Conservation (phyloP, 345 rosid genomes). For the Eucalyptus cloeziana region DNA sequence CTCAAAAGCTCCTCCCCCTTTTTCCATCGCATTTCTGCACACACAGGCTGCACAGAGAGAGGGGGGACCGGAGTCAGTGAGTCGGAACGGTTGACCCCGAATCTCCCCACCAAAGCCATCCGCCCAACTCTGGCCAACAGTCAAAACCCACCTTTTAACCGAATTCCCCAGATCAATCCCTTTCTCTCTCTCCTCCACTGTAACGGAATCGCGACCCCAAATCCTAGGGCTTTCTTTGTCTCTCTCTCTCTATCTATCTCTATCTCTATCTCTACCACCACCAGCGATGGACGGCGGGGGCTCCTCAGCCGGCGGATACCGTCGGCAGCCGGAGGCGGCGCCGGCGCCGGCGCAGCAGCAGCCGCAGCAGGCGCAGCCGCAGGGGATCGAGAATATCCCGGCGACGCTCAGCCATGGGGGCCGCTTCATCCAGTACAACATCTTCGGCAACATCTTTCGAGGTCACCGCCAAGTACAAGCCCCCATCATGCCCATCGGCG, state of each 20-base stretch:
- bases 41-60: no score
- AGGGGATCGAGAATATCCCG: constrained; percentile 70
- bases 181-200: not conserved
- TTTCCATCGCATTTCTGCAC: not conserved
- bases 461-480: constrained; percentile 94
- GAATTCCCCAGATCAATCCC: not conserved
- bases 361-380: constrained; percentile 7
- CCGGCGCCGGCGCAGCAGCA: constrained; percentile 7
- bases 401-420: constrained; percentile 91
- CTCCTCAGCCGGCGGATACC: constrained; percentile 43
- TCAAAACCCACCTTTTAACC: not conserved
- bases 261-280: not conserved
- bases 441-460: constrained; percentile 93
- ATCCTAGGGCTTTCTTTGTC: not conserved
- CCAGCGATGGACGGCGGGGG: constrained; percentile 27
- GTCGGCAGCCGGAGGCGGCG: constrained; percentile 68
- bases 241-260: not conserved
- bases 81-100: not conserved
- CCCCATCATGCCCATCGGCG: constrained; percentile 95
- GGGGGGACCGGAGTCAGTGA: not conserved
- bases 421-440: constrained; percentile 89
- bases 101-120: not conserved
- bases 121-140: not conserved
- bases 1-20: not conserved
- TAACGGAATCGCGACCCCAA: not conserved